These are phyloP conservation scores for Brettanomyces nanus DNA, from an alignment of 805 yeast genomes.

Conservation along the genomic window DNA sequence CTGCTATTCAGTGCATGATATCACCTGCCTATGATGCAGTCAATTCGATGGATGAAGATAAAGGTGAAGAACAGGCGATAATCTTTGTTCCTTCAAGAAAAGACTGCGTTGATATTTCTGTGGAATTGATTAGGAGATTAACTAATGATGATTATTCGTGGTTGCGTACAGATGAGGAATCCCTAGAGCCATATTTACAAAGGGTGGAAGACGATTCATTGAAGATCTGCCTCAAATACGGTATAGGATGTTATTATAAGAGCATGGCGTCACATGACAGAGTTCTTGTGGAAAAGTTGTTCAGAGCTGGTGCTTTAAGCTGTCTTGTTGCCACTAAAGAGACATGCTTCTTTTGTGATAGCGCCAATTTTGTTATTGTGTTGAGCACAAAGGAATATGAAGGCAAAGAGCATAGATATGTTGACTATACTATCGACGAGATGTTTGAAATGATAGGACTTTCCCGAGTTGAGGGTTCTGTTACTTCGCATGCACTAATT, in stretches of 20 bases:
- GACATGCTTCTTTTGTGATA: conserved; percentile 40
- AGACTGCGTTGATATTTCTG: conserved; percentile 45
- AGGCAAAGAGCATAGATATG: conserved; percentile 61
- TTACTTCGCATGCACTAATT: conserved; percentile 39
- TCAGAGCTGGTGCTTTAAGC: conserved; percentile 39
- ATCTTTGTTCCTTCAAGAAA: conserved; percentile 54
- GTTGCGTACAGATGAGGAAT: conserved; percentile 30
- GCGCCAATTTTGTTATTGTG: conserved; percentile 48
- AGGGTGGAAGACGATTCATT: conserved; percentile 41
- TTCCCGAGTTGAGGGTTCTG: conserved; percentile 21
- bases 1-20: conserved; percentile 43
- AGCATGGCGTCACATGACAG: conserved; percentile 51
- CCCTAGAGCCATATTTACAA: conserved; percentile 32
- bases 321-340: conserved; percentile 59
- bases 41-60: conserved; percentile 22
- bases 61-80: conserved; percentile 28
- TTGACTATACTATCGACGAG: conserved; percentile 60
- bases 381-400: conserved; percentile 67
- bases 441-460: conserved; percentile 58
- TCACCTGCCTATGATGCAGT: conserved; percentile 40
- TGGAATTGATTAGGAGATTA: conserved; percentile 30
- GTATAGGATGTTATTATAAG: conserved; percentile 57
- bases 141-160: conserved; percentile 30
- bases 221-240: conserved; percentile 36
- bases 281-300: conserved; percentile 45